Base-by-base conservation (phyloP, 768 basidiomycete genomes). In the Boletus sp. region DNA sequence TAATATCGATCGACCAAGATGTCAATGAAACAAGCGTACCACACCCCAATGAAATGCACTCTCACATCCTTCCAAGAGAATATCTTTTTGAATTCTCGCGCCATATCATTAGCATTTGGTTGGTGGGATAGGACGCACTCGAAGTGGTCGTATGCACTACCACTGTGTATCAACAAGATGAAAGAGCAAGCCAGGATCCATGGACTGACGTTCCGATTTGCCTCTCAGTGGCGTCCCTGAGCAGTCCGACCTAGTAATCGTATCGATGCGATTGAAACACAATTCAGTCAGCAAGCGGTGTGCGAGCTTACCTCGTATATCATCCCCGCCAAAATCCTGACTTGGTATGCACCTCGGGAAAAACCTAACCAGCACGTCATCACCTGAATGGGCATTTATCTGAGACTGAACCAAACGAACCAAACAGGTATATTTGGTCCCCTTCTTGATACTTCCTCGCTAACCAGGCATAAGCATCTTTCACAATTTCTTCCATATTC, bases 11-110 rank as follows among this genome's bases (percentile, higher is more conserved):
- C 2, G 7, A 33, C 17, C 12, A 5, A 39, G 63, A n/a, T 28
- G 11, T 60, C 4, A 18, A 51, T 15, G n/a, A 7, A 29, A 49
- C 11, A 12, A 44, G 60, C 80, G 4, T 56, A 80, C 80, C 79
- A 82, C 11, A 79, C 76, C 2, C 82, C 82, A 30, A 83, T 68
- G 54, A 82, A 82, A 29, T 82, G 76, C 7, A 83, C 76, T 35
- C 66, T 61, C 3, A 82, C 76, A 50, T 76, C 73, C 29, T 75
- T 68, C 61, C 61, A 62, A 9, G 77, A 78, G 56, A 80, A 80
- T 0, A 77, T 73, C 32, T 69, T 67, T 64, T 78, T 79, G 70
- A 80, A 82, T 33, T 51, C 63, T 58, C 39, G 57, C 29, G 51
- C 61, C 50, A 57, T 62, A 35, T 58, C 57, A 46, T 55, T 52